These are phyloP conservation scores for Epichloe brachyelytri DNA, from an alignment of 2,329 filamentous ascomycete species.

Conservation along the genomic window DNA sequence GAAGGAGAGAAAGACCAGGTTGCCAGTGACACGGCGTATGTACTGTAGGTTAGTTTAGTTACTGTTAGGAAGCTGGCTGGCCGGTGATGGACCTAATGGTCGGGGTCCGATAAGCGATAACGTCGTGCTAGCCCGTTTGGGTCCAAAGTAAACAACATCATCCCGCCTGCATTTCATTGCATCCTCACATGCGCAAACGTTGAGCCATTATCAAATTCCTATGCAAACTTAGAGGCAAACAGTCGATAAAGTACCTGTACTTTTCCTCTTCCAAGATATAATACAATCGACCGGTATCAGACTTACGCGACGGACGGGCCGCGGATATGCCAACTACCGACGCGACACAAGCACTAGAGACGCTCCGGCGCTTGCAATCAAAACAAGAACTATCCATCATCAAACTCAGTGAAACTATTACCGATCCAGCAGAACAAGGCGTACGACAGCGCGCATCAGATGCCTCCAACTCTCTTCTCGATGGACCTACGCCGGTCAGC, in stretches of 20 bases:
- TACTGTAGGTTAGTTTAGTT: not conserved
- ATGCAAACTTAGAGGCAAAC: not conserved
- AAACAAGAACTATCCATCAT: constrained; percentile 59
- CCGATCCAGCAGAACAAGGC: constrained; percentile 31
- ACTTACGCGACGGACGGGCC: not conserved
- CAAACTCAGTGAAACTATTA: constrained; percentile 63
- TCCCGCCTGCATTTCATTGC: not conserved
- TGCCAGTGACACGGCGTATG: not conserved
- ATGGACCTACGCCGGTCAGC: constrained; percentile 58
- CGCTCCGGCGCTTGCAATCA: constrained; percentile 40
- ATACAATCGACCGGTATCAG: not conserved
- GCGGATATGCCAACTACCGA: constrained; percentile 19
- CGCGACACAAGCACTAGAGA: constrained; percentile 29
- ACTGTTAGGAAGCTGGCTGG: no score
- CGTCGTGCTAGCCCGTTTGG: constrained; percentile 5
- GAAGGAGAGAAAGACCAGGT: not conserved
- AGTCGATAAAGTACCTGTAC: not conserved
- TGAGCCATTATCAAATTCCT: not conserved
- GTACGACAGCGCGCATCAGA: constrained; percentile 52
- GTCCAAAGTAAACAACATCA: constrained; percentile 8
- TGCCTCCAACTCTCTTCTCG: constrained; percentile 50
- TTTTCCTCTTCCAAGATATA: not conserved
- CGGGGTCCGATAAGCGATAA: constrained; percentile 1
- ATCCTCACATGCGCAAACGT: not conserved
- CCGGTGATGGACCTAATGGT: not conserved